Percentiles rank a stretch among this genome's conserved stretches.
Conservation (phyloP, 2,329 filamentous ascomycete species). For the Cryphonectria parasitica region DNA sequence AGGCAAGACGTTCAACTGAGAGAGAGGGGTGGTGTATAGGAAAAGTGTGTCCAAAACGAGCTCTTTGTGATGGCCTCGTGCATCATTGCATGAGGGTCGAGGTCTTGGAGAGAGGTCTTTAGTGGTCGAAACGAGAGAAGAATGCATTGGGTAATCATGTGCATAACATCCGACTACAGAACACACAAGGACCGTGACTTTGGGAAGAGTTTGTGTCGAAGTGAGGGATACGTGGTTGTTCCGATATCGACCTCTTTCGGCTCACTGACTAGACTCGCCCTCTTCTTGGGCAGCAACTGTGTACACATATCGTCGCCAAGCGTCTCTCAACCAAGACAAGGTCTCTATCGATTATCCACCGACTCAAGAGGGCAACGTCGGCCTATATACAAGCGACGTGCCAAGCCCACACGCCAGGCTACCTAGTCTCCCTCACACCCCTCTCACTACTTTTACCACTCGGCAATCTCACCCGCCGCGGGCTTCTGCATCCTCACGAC, state of each 20-base stretch:
- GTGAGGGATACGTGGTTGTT: background rate
- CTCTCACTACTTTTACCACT: slow-evolving; percentile 43
- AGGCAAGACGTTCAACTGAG: slow-evolving; percentile 21
- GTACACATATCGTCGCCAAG: background rate
- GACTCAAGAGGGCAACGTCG: background rate
- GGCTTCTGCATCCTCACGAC: slow-evolving; percentile 65
- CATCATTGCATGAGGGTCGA: background rate
- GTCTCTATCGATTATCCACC: background rate
- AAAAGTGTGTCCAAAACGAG: background rate
- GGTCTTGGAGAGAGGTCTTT: background rate
- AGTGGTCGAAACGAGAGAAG: background rate
- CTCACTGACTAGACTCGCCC: background rate
- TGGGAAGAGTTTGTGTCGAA: background rate
- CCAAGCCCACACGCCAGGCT: background rate
- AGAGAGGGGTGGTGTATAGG: background rate
- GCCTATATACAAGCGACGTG: background rate
- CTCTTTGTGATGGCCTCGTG: background rate
- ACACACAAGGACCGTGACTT: too few species aligned
- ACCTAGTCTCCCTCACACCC: background rate
- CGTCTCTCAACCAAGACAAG: background rate
- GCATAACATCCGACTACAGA: background rate
- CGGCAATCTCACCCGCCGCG: slow-evolving; percentile 49
- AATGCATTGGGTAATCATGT: background rate
- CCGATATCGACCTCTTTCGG: background rate
- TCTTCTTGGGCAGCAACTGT: background rate